Evolutionary conservation across 2,329 filamentous ascomycete genomes (phyloP).

Genomic region (Orbilia javanica): DNA sequence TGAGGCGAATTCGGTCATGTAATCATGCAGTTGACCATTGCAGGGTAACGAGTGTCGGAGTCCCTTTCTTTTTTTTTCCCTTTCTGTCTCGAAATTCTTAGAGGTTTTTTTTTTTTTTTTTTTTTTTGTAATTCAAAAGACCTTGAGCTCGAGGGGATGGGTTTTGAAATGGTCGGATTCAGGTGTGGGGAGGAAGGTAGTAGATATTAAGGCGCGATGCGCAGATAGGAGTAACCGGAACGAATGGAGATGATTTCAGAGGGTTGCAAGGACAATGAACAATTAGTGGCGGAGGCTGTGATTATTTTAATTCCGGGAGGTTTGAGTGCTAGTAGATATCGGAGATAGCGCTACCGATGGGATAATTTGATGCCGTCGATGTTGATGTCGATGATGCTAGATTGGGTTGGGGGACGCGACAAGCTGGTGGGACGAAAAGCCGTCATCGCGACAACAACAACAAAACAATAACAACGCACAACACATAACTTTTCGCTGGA

Average conservation of each 20-base stretch:
- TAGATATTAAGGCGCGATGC: slow-evolving; percentile 10
- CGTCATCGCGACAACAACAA: slow-evolving; percentile 58
- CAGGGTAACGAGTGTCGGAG: slow-evolving; percentile 22
- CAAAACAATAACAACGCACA: slow-evolving; percentile 57
- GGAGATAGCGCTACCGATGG: slow-evolving; percentile 24
- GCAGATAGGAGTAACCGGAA: slow-evolving; percentile 19
- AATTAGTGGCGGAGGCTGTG: not conserved
- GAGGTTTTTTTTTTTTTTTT: no score
- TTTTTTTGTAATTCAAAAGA: not conserved
- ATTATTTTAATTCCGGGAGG: not conserved
- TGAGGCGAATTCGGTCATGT: slow-evolving; percentile 57
- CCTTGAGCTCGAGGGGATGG: not conserved
- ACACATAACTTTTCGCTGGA: not conserved
- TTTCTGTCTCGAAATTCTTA: no score
- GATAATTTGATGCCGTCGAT: not conserved
- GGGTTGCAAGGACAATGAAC: not conserved
- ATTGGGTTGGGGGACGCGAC: slow-evolving; percentile 45
- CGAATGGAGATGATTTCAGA: not conserved
- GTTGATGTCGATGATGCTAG: slow-evolving; percentile 44
- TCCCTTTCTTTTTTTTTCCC: no score
- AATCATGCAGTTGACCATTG: slow-evolving; percentile 50
- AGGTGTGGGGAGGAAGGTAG: slow-evolving; percentile 22
- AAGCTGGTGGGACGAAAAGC: slow-evolving; percentile 40
- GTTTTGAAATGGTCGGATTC: not conserved
- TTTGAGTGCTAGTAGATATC: not conserved